phyloP scores from a whole-genome alignment of 345 rosid species.

The Hirschfeldia incana region DNA sequence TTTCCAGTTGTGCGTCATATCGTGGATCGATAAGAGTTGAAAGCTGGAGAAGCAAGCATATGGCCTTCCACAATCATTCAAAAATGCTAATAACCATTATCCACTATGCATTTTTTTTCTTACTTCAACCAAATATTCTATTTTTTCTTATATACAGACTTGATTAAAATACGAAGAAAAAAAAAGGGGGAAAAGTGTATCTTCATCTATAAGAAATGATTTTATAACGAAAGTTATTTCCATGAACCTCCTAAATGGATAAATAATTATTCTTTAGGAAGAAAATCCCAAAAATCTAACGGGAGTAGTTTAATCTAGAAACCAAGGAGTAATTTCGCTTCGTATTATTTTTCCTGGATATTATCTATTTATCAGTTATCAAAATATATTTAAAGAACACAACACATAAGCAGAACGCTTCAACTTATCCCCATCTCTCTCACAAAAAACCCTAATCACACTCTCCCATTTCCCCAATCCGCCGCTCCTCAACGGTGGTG shows the following conservation, averaged over 20 bases:
- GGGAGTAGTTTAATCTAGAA: neutral
- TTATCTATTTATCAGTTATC: neutral
- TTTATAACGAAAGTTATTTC: neutral
- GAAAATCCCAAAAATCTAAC: too few species aligned
- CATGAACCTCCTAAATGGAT: neutral
- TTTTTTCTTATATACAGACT: neutral
- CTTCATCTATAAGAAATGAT: neutral
- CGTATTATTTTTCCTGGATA: neutral
- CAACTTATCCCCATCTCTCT: slow-evolving; percentile 26
- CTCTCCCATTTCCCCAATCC: slow-evolving; percentile 23
- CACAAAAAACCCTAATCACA: slow-evolving; percentile 32
- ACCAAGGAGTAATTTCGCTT: neutral
- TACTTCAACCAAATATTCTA: neutral
- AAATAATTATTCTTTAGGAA: neutral
- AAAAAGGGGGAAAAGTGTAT: neutral
- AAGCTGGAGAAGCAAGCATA: neutral
- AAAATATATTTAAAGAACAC: slow-evolving; percentile 9
- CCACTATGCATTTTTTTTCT: neutral
- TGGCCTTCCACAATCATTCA: neutral
- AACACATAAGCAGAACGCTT: neutral
- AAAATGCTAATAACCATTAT: neutral
- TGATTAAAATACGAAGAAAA: neutral
- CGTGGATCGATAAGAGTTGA: neutral
- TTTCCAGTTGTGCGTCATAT: neutral
- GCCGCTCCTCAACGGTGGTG: slow-evolving; percentile 32